Conservation (phyloP, 2,329 filamentous ascomycete species). For the Podosphaera fusca region DNA sequence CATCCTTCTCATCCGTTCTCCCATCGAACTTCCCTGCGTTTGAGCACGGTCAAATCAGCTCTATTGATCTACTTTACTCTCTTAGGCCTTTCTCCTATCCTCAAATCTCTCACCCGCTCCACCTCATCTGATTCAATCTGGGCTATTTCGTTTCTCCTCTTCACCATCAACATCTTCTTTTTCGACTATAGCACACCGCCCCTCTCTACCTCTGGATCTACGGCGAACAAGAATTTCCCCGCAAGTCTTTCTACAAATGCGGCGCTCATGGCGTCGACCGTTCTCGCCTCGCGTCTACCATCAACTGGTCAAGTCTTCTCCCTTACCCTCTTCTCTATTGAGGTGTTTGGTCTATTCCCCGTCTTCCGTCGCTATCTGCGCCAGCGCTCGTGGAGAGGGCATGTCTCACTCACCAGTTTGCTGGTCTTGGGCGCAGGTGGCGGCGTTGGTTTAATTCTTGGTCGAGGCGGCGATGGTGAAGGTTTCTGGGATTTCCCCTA, state of each 20-base stretch:
- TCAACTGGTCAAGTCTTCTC: conserved; percentile 89
- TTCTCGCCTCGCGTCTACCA: conserved; percentile 71
- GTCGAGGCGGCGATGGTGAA: conserved; percentile 26
- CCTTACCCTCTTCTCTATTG: conserved; percentile 84
- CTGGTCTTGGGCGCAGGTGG: conserved; percentile 62
- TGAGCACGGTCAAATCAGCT: conserved; percentile 78
- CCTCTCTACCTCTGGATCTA: conserved; percentile 33
- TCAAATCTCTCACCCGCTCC: conserved; percentile 85
- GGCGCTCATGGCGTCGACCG: conserved; percentile 85
- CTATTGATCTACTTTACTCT: conserved; percentile 82
- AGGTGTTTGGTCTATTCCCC: conserved; percentile 94
- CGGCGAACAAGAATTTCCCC: conserved; percentile 18
- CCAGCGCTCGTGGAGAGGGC: conserved; percentile 59
- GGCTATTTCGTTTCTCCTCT: conserved; percentile 83
- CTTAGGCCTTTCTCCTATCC: conserved; percentile 76
- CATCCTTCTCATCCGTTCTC: conserved; percentile 8
- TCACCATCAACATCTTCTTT: conserved; percentile 90
- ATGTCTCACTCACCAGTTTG: conserved; percentile 50
- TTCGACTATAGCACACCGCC: conserved; percentile 61
- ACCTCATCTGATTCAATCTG: conserved; percentile 91
- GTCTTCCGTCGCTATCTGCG: conserved; percentile 80
- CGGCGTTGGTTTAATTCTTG: conserved; percentile 43
- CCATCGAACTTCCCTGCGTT: conserved; percentile 29
- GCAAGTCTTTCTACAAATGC: conserved; percentile 74
- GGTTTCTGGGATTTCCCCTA: conserved; percentile 24